Evolutionary conservation across 345 rosid species (phyloP), one percentile per base, ranked within the genome.

Genomic region (Eucalyptus urophylla): DNA sequence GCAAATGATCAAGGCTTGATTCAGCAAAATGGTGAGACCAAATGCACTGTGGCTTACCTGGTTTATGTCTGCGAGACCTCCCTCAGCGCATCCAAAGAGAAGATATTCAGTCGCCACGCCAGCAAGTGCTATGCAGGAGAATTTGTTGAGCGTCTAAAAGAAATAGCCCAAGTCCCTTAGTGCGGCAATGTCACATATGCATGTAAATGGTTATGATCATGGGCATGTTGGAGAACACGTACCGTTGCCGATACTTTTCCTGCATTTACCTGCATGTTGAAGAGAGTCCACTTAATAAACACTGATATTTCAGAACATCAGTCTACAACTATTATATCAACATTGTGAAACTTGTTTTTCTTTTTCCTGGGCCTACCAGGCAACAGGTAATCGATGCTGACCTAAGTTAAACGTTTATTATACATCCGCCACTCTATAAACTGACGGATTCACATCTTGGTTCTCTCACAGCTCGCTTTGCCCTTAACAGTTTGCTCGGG

Each of bases 51-150:
- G 60, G 25, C 54, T 45, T 5, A 97, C 99, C 99, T 96, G 91
- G 91, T 94, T 95, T 88, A 95, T 94, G 92, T 97, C 99, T 49
- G 95, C 95, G 86, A 96, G 96, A 89, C 99, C 99, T 22, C 99
- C 98, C 93, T 96, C 99, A 7, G 99, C 97, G 31, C 91, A 94
- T 87, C 98, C 98, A 54, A 91, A 97, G 12, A 96, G 91, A 49
- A 97, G 95, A 93, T 94, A 97, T 88, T 97, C 99, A 2, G 99
- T 94, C 17, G 96, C 94, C 87, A 96, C 97, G 7, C 98, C 99
- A 10, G 99, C 99, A 54, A 97, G 92, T 25, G 98, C 99, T 88
- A 97, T 94, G 90, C 99, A 97, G 19, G 97, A 93, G 94, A 97
- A 97, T 94, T 95, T 97, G 95, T 95, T 97, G 90, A 97, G 91